Evolutionary conservation across 2,329 filamentous ascomycete genomes (phyloP).

Genomic region (Aspergillus felis): DNA sequence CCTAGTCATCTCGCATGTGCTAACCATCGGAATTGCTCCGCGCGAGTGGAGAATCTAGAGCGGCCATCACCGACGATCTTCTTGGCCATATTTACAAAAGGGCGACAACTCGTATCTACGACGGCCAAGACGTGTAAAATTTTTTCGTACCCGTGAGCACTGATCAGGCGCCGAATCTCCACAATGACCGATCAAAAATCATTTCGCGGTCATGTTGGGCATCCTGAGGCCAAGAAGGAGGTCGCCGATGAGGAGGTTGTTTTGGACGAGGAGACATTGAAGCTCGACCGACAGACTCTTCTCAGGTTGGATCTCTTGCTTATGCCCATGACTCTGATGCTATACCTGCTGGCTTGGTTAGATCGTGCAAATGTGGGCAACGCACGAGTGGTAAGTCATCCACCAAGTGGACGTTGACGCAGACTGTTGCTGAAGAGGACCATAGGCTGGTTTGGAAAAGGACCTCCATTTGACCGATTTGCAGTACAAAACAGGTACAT

Average conservation of each 20-base stretch:
- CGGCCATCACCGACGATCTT: not conserved
- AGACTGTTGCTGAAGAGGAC: not conserved
- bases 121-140: no score
- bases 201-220: not conserved
- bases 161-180: not conserved
- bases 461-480: constrained; percentile 10
- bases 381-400: constrained; percentile 9
- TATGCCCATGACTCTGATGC: constrained; percentile 14
- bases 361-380: constrained; percentile 17
- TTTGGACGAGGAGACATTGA: not conserved
- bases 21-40: not conserved
- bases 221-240: not conserved
- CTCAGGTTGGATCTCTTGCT: constrained; percentile 8
- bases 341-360: constrained; percentile 15
- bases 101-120: not conserved
- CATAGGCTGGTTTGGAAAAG: constrained; percentile 10
- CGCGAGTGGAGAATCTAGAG: not conserved
- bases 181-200: not conserved
- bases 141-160: not conserved
- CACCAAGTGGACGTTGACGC: no score
- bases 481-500: constrained; percentile 10
- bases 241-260: not conserved
- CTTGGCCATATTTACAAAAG: not conserved
- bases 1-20: not conserved
- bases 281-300: constrained; percentile 9